These are phyloP conservation scores for Epichloe festucae DNA, from an alignment of 2,329 filamentous ascomycete genomes.

Conservation along the genomic window DNA sequence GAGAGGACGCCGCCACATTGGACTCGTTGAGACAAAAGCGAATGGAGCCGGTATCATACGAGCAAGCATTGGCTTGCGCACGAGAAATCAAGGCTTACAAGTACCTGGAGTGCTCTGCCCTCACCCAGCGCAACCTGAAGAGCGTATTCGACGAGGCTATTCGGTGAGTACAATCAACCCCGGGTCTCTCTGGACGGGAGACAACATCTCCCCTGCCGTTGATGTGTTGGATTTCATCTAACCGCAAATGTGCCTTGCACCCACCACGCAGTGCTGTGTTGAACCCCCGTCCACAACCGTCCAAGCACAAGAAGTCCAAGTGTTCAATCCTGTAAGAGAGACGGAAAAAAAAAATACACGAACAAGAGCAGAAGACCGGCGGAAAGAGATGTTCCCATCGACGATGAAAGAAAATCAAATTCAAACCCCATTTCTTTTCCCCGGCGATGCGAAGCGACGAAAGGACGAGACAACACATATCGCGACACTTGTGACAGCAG, in stretches of 20 bases:
- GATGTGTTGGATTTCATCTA: background rate
- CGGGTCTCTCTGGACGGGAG: background rate
- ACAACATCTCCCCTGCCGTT: background rate
- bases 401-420: background rate
- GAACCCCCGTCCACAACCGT: constrained; percentile 44
- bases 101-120: constrained; percentile 93
- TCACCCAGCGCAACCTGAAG: constrained; percentile 95
- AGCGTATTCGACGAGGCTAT: constrained; percentile 98
- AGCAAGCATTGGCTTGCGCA: constrained; percentile 75
- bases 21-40: constrained; percentile 79
- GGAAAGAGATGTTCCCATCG: background rate
- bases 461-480: background rate
- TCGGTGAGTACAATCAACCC: constrained; percentile 49
- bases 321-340: constrained; percentile 52
- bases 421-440: constrained; percentile 3
- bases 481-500: background rate
- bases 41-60: constrained; percentile 75
- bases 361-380: background rate
- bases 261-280: constrained; percentile 47
- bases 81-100: constrained; percentile 95
- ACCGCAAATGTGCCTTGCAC: background rate
- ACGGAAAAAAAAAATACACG: background rate
- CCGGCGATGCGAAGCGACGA: constrained; percentile 1
- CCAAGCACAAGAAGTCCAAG: constrained; percentile 51
- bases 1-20: constrained; percentile 73